Evolutionary conservation across 108 stramenopile species (phyloP).

Genomic region (Discostella pseudostelligera): DNA sequence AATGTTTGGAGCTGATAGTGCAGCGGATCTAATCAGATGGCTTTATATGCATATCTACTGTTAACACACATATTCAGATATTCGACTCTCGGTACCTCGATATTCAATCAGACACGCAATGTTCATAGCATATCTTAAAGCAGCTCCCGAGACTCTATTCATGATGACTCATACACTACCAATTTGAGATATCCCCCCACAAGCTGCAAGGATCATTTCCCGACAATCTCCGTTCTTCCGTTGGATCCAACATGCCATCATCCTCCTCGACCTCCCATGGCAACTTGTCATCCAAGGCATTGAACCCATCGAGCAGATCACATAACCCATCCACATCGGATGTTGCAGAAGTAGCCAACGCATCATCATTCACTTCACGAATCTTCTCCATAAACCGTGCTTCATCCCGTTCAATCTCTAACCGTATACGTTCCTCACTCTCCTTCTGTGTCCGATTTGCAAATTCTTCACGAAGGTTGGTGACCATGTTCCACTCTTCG

Average conservation of each 20-base stretch:
- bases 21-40: not conserved
- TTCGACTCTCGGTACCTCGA: too few relatives aligned
- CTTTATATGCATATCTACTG: too few relatives aligned
- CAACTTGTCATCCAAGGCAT: slow-evolving; percentile 15
- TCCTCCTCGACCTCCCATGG: slow-evolving; percentile 16
- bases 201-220: slow-evolving; percentile 19
- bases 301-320: not conserved
- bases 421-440: slow-evolving; percentile 5
- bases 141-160: too few relatives aligned
- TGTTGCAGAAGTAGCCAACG: not conserved
- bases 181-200: slow-evolving; percentile 26
- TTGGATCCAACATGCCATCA: slow-evolving; percentile 20
- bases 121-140: too few relatives aligned
- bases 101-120: not conserved
- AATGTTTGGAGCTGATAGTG: not conserved
- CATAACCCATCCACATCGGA: slow-evolving; percentile 1
- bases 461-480: slow-evolving; percentile 20
- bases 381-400: slow-evolving; percentile 6
- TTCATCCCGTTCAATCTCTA: slow-evolving; percentile 25
- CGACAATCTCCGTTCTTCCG: slow-evolving; percentile 21
- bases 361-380: not conserved
- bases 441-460: slow-evolving; percentile 3
- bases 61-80: too few relatives aligned
- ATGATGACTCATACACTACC: too few relatives aligned
- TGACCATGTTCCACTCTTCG: slow-evolving; percentile 32